These are phyloP conservation scores for Erythrophleum fordii DNA, from an alignment of 306 rosid species.

Conservation along the genomic window DNA sequence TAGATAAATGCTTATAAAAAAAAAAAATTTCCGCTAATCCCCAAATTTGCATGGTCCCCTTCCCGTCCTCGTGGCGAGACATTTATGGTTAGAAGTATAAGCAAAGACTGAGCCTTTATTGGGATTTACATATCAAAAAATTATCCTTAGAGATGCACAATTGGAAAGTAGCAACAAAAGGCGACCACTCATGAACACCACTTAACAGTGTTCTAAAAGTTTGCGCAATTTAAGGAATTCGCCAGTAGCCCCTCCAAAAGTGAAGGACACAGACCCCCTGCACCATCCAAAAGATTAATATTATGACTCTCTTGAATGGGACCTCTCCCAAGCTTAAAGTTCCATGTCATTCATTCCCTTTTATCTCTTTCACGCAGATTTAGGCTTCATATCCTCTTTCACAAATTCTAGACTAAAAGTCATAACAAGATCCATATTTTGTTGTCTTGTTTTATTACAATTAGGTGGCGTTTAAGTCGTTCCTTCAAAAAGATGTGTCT, in stretches of 20 bases:
- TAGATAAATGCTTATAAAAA: background rate
- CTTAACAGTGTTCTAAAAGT: conserved; percentile 39
- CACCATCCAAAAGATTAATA: conserved; percentile 24
- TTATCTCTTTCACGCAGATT: conserved; percentile 38
- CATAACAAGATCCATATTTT: background rate
- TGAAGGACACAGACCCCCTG: conserved; percentile 32
- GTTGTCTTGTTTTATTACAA: background rate
- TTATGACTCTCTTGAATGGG: conserved; percentile 22
- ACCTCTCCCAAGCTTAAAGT: conserved; percentile 39
- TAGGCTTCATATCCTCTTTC: conserved; percentile 31
- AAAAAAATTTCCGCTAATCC: conserved; percentile 12
- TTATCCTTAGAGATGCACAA: conserved; percentile 29
- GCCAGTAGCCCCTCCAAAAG: conserved; percentile 18
- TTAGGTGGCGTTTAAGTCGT: background rate
- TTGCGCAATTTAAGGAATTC: conserved; percentile 63
- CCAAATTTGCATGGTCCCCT: conserved; percentile 40
- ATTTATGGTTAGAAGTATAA: conserved; percentile 30
- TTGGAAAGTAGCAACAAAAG: conserved; percentile 38
- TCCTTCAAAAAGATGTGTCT: too few species aligned
- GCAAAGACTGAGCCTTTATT: conserved; percentile 30
- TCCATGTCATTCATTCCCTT: conserved; percentile 14
- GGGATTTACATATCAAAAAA: conserved; percentile 24
- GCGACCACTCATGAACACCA: conserved; percentile 40
- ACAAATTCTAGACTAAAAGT: background rate
- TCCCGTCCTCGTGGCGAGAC: conserved; percentile 35